Conservation (phyloP, 192 early-diverging fungal genomes). For the Phycomyces blakesleeanus region DNA sequence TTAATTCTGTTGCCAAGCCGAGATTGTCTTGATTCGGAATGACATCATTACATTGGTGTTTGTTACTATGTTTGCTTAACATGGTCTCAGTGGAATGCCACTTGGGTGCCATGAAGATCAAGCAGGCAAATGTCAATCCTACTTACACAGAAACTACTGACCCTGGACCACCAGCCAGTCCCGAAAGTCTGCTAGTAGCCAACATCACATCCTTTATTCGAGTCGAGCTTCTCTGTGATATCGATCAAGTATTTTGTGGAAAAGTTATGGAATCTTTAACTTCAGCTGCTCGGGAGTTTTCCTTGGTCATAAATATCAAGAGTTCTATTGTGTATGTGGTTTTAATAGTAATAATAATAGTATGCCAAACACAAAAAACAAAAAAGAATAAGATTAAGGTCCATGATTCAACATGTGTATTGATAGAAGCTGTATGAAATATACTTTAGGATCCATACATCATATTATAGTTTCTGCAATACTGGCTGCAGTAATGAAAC, state of each 20-base stretch:
- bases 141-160: neutral
- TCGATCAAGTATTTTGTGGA: slow-evolving; percentile 4
- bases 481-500: slow-evolving; percentile 8
- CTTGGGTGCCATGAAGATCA: neutral
- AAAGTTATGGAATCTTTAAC: slow-evolving; percentile 6
- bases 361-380: too few species aligned
- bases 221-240: slow-evolving; percentile 4
- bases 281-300: neutral
- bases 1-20: too few species aligned
- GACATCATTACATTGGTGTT: neutral
- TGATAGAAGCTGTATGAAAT: neutral
- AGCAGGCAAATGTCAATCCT: neutral
- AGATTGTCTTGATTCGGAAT: neutral
- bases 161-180: neutral
- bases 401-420: slow-evolving; percentile 5
- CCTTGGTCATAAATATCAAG: slow-evolving; percentile 8
- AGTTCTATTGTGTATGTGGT: slow-evolving; percentile 6
- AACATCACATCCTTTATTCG: slow-evolving; percentile 4
- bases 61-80: neutral
- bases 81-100: neutral
- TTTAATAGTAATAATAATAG: neutral
- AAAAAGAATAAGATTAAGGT: too few species aligned
- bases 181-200: neutral
- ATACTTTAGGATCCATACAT: slow-evolving; percentile 5
- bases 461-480: slow-evolving; percentile 18